Percentiles rank a stretch among this genome's conserved stretches.
Evolutionary conservation across 805 yeast genomes (phyloP).

Genomic region (Nakazawaea sp.): DNA sequence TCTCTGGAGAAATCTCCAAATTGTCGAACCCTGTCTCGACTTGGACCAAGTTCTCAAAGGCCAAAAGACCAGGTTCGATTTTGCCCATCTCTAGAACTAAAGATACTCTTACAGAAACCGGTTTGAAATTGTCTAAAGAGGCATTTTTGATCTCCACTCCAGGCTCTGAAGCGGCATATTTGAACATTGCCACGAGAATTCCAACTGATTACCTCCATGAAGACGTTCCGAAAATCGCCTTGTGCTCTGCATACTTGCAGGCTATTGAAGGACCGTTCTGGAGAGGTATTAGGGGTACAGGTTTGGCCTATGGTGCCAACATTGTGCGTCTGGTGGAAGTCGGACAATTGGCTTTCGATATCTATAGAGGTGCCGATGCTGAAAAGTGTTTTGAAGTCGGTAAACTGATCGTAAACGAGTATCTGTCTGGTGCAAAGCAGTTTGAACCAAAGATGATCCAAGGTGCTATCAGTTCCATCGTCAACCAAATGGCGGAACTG

Average conservation of each 20-base stretch:
- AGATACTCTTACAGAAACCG: slow-evolving; percentile 48
- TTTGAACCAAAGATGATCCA: slow-evolving; percentile 57
- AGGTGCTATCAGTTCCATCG: slow-evolving; percentile 73
- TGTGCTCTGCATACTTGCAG: slow-evolving; percentile 71
- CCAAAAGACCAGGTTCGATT: not conserved
- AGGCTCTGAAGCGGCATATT: slow-evolving; percentile 75
- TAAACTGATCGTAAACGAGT: slow-evolving; percentile 53
- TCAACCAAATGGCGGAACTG: slow-evolving; percentile 59
- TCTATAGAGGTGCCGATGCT: slow-evolving; percentile 83
- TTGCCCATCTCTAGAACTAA: slow-evolving; percentile 44
- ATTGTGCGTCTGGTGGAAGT: slow-evolving; percentile 53
- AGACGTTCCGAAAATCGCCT: slow-evolving; percentile 63
- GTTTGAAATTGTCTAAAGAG: slow-evolving; percentile 39
- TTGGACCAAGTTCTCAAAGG: slow-evolving; percentile 38
- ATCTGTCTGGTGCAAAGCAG: slow-evolving; percentile 42
- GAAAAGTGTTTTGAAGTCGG: slow-evolving; percentile 55
- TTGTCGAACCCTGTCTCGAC: slow-evolving; percentile 49
- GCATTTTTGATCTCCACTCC: slow-evolving; percentile 70
- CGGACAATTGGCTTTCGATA: slow-evolving; percentile 57
- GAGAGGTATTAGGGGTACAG: slow-evolving; percentile 93
- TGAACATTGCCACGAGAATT: slow-evolving; percentile 51
- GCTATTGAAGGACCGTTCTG: slow-evolving; percentile 96
- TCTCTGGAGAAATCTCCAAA: slow-evolving; percentile 59
- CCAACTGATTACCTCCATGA: slow-evolving; percentile 47
- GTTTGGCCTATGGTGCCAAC: slow-evolving; percentile 85